phyloP scores from a whole-genome alignment of 176 grass and related monocot species.

The Thalia dealbata region DNA sequence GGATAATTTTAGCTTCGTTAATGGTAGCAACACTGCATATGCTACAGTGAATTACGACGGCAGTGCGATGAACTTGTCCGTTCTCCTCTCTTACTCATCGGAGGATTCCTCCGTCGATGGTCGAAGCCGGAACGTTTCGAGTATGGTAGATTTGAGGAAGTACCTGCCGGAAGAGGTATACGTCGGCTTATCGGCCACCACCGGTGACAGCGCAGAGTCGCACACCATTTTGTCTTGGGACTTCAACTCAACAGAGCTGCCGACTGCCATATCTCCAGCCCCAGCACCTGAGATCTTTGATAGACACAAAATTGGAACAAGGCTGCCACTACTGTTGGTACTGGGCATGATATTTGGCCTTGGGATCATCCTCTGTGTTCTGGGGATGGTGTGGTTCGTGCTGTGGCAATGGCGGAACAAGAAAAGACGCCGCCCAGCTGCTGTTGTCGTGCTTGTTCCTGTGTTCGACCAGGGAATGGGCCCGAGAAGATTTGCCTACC shows the following conservation, averaged over 20 bases:
- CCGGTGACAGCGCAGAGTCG: neutral
- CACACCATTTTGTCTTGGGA: neutral
- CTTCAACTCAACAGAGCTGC: neutral
- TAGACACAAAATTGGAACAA: no score
- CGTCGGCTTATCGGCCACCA: neutral
- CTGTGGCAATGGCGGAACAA: neutral
- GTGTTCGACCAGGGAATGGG: neutral
- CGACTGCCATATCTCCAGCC: neutral
- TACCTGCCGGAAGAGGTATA: neutral
- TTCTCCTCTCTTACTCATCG: neutral
- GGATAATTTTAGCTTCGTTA: neutral
- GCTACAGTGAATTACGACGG: neutral
- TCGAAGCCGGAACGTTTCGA: neutral
- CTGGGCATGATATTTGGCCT: neutral
- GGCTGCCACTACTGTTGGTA: no score
- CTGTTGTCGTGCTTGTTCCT: neutral
- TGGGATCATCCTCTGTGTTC: neutral
- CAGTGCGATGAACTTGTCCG: neutral
- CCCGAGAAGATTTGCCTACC: neutral
- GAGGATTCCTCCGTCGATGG: neutral
- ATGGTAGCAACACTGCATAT: neutral
- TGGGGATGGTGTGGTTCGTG: neutral
- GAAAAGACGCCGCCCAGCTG: neutral
- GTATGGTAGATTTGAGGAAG: neutral
- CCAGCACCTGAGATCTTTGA: no score